Evolutionary conservation across 2,329 filamentous ascomycete genomes (phyloP), one percentile per base, ranked within the genome.

Genomic region (Fusarium pilosicola): DNA sequence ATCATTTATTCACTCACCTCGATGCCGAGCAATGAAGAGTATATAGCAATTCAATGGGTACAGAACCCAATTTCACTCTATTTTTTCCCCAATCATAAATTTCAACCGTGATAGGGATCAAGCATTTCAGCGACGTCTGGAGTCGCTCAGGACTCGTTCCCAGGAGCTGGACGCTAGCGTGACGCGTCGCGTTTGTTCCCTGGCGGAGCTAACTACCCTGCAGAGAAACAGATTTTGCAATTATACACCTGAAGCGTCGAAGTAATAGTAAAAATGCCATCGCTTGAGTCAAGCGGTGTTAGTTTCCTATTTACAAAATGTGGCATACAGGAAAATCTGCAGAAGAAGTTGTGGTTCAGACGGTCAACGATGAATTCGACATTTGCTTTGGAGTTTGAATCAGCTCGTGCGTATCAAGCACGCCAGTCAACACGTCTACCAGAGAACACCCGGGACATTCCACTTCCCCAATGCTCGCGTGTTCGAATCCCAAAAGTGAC

Each of bases 401-500:
- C 1, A 3, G 2, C 5, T 17, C 4, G 1, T 32, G 7, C 6
- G 5, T 5, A 12, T 11, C 4, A 8, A 0, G 1, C 2, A 1
- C 11, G 12, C 11, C 11, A 20, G 4, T 1, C n/a, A 45, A 13
- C 7, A 9, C 12, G 5, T 6, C 22, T 12, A 22, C 15, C 22
- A 32, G 15, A 3, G 4, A 26, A 26, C 2, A 2, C 7, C 8
- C n/a, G 0, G 2, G 9, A 2, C 12, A 7, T 18, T 10, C 8
- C 2, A n/a, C 2, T 1, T 7, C 5, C 26, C 5, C 7, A 17
- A 24, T 6, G 15, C 11, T 56, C 36, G 11, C 26, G 8, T 30
- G 36, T 42, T 56, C 52, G 52, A 56, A 30, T 10, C 36, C 36
- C 22, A 11, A 3, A 2, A 7, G 3, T 1, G 15, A 30, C 15